Evolutionary conservation across 1,284 basidiomycete species (phyloP).

Genomic region (Tilletia walkeri): DNA sequence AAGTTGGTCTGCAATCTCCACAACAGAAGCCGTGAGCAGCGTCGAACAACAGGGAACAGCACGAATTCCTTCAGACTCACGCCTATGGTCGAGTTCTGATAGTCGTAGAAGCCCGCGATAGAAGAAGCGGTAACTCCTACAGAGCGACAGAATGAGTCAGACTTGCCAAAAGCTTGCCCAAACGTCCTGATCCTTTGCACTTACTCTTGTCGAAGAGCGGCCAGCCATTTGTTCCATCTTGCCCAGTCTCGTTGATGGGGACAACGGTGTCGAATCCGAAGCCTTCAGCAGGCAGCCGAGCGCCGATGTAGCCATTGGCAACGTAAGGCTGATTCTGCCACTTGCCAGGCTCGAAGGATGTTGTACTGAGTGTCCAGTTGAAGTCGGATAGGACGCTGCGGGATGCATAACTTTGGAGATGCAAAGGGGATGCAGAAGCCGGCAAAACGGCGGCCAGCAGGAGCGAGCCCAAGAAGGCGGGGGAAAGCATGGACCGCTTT

Average conservation of each 20-base stretch:
- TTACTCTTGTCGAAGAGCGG: conserved; percentile 28
- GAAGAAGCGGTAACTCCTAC: conserved; percentile 21
- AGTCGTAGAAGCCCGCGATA: conserved; percentile 46
- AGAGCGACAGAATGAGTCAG: conserved; percentile 14
- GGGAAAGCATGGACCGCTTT: no score
- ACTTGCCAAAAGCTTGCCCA: not conserved
- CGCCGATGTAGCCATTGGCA: conserved; percentile 44
- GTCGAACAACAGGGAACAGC: not conserved
- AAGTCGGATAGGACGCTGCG: conserved; percentile 9
- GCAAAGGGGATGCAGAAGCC: no score
- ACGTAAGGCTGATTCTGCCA: conserved; percentile 35
- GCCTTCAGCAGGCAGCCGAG: conserved; percentile 40
- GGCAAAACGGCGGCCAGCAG: no score
- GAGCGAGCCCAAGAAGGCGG: no score
- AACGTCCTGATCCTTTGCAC: not conserved
- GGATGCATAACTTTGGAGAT: not conserved
- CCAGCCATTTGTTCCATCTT: conserved; percentile 27
- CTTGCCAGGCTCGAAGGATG: not conserved
- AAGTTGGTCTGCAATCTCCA: conserved; percentile 37
- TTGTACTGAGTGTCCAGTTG: conserved; percentile 16
- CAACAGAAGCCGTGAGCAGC: no score
- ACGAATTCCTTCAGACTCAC: not conserved
- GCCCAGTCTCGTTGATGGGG: conserved; percentile 11
- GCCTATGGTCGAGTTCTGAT: conserved; percentile 32
- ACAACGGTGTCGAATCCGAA: conserved; percentile 21